phyloP scores from a whole-genome alignment of 225 moss, liverwort and hornwort genomes.

The Polytrichum formosum region DNA sequence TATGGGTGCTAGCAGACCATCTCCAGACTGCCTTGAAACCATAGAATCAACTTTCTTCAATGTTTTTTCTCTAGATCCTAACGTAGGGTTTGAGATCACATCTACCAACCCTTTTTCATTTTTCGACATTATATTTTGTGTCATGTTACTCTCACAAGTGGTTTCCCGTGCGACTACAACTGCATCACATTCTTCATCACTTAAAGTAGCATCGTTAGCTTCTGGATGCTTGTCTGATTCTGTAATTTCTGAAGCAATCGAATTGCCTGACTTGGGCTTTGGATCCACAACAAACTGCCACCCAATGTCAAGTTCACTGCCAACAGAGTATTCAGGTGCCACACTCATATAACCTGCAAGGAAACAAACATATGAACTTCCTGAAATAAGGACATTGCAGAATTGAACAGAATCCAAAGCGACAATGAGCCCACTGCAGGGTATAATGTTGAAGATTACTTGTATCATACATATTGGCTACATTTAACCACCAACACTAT shows the following conservation, averaged over 20 bases:
- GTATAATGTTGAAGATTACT: too few species aligned
- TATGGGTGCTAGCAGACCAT: slow-evolving; percentile 11
- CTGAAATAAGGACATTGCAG: slow-evolving; percentile 1
- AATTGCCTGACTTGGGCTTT: slow-evolving; percentile 47
- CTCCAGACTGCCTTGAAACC: slow-evolving; percentile 15
- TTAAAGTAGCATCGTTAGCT: slow-evolving; percentile 22
- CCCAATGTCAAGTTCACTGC: slow-evolving; percentile 69
- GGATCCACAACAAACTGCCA: slow-evolving; percentile 91
- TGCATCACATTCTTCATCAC: slow-evolving; percentile 28
- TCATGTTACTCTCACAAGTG: slow-evolving; percentile 23
- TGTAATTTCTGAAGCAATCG: slow-evolving; percentile 24
- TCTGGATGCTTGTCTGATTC: slow-evolving; percentile 28
- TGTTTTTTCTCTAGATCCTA: slow-evolving; percentile 19
- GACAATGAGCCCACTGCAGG: not conserved
- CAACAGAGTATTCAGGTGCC: slow-evolving; percentile 54
- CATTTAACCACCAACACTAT: too few species aligned
- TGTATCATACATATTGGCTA: too few species aligned
- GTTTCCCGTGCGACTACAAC: slow-evolving; percentile 12
- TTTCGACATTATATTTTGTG: slow-evolving; percentile 42
- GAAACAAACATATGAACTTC: slow-evolving; percentile 7
- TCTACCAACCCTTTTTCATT: slow-evolving; percentile 27
- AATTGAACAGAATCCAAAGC: not conserved
- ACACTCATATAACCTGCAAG: slow-evolving; percentile 48
- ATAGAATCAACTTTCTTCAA: slow-evolving; percentile 22
- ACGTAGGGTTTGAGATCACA: slow-evolving; percentile 17